Conservation (phyloP, 2,329 filamentous ascomycete species). For the Arthrobotrys entomopaga region DNA sequence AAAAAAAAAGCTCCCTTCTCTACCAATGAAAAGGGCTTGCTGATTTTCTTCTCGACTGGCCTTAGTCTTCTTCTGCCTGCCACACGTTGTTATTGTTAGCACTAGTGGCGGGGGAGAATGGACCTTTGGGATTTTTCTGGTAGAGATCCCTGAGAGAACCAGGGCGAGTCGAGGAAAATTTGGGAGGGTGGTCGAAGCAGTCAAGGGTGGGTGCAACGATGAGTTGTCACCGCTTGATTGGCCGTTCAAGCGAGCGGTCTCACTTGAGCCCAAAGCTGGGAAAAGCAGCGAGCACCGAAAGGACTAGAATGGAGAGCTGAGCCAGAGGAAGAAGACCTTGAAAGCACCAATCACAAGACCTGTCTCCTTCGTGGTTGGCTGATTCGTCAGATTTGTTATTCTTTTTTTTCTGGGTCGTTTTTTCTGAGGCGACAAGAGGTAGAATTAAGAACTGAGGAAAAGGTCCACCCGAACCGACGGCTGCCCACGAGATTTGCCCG, state of each 20-base stretch:
- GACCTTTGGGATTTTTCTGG: constrained; percentile 33
- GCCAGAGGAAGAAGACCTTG: constrained; percentile 23
- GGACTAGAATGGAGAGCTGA: constrained; percentile 21
- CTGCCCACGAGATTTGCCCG: constrained; percentile 53
- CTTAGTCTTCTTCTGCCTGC: constrained; percentile 29
- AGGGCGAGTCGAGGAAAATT: constrained; percentile 44
- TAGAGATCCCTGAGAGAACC: constrained; percentile 44
- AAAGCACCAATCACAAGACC: constrained; percentile 47
- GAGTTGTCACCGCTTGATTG: constrained; percentile 56
- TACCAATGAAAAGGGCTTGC: constrained; percentile 33
- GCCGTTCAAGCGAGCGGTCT: constrained; percentile 54
- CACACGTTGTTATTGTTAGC: constrained; percentile 34
- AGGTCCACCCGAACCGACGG: constrained; percentile 54
- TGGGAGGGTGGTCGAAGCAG: constrained; percentile 42
- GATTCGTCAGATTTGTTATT: constrained; percentile 28
- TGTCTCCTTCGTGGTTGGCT: constrained; percentile 41
- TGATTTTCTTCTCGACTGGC: constrained; percentile 2
- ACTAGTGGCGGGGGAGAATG: constrained; percentile 39
- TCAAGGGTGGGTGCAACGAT: constrained; percentile 55
- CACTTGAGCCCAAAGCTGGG: constrained; percentile 40
- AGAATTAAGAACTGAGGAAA: constrained; percentile 26
- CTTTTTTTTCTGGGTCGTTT: neutral
- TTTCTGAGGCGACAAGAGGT: constrained; percentile 5
- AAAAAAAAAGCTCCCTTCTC: constrained; percentile 29
- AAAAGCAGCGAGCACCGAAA: constrained; percentile 35